Conservation (phyloP, 2,329 filamentous ascomycete species). For the Furcasterigmium sp. region DNA sequence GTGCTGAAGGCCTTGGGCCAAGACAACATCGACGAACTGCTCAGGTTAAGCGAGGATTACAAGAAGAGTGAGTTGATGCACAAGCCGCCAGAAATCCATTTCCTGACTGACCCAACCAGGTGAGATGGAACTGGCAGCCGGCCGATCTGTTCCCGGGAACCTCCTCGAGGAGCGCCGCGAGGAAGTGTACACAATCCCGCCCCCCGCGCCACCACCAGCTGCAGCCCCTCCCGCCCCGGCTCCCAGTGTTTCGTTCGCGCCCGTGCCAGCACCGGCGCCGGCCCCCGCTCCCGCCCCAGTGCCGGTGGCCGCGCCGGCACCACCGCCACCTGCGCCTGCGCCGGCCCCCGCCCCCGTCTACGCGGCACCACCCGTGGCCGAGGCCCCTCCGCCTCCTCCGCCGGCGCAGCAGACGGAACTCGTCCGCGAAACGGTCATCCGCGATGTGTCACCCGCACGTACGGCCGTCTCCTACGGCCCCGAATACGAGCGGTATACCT, state of each 20-base stretch:
- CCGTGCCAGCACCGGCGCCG: slow-evolving; percentile 19
- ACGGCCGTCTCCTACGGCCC: slow-evolving; percentile 16
- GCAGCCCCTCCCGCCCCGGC: slow-evolving; percentile 18
- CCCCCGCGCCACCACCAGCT: slow-evolving; percentile 9
- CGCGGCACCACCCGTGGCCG: slow-evolving; percentile 23
- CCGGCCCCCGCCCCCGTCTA: slow-evolving; percentile 22
- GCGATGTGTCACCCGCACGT: slow-evolving; percentile 44
- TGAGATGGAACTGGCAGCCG: slow-evolving; percentile 37
- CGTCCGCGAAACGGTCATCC: slow-evolving; percentile 40
- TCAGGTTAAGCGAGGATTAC: slow-evolving; percentile 76
- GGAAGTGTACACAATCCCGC: slow-evolving; percentile 31
- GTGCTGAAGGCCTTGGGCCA: slow-evolving; percentile 82
- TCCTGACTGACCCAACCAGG: too few species aligned
- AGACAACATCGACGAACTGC: slow-evolving; percentile 85
- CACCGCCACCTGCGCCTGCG: slow-evolving; percentile 12
- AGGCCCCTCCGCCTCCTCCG: slow-evolving; percentile 18
- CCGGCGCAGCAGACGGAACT: slow-evolving; percentile 31
- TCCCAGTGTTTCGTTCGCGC: too few species aligned
- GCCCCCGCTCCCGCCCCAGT: slow-evolving; percentile 23
- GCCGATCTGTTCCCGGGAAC: slow-evolving; percentile 40
- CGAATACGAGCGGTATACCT: slow-evolving; percentile 34
- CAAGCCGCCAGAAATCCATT: slow-evolving; percentile 5
- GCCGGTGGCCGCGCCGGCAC: slow-evolving; percentile 20
- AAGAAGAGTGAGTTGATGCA: slow-evolving; percentile 45
- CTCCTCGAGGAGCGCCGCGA: slow-evolving; percentile 43